These are phyloP conservation scores for Yamadazyma triangularis DNA, from an alignment of 1,139 yeast species.

Conservation along the genomic window DNA sequence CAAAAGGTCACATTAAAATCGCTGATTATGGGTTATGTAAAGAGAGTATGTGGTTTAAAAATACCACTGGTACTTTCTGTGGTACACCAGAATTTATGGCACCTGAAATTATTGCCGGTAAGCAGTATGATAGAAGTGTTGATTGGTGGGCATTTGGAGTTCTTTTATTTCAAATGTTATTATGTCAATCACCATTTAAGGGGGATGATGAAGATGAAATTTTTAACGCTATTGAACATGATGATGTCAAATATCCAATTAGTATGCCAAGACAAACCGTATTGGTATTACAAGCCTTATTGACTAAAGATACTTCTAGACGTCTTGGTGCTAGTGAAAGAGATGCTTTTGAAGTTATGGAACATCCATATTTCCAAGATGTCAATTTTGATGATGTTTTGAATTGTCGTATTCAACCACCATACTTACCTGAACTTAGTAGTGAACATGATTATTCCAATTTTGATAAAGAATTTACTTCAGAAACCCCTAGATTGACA, in stretches of 20 bases:
- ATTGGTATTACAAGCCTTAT: conserved; percentile 81
- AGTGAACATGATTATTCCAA: conserved; percentile 89
- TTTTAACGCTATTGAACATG: conserved; percentile 94
- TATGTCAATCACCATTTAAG: conserved; percentile 95
- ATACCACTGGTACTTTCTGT: conserved; percentile 91
- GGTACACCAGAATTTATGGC: conserved; percentile 99
- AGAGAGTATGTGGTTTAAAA: conserved; percentile 91
- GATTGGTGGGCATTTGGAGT: conserved; percentile 99
- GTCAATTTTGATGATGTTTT: conserved; percentile 86
- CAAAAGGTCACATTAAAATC: conserved; percentile 92
- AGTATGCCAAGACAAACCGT: conserved; percentile 98
- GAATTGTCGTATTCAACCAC: conserved; percentile 72
- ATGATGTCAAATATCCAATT: conserved; percentile 96
- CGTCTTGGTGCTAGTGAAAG: conserved; percentile 84
- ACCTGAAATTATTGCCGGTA: conserved; percentile 92
- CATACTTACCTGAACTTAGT: conserved; percentile 74
- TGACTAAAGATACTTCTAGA: conserved; percentile 79
- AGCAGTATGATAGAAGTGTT: conserved; percentile 86
- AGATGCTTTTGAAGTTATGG: conserved; percentile 93
- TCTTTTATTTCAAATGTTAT: conserved; percentile 87
- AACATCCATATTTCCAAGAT: conserved; percentile 87
- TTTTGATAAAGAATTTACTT: conserved; percentile 92
- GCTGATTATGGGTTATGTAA: conserved; percentile 98
- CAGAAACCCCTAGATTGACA: conserved; percentile 91
- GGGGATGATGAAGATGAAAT: conserved; percentile 99